Conservation (phyloP, 257 asterid genomes). For the Solanum medicagineum region DNA sequence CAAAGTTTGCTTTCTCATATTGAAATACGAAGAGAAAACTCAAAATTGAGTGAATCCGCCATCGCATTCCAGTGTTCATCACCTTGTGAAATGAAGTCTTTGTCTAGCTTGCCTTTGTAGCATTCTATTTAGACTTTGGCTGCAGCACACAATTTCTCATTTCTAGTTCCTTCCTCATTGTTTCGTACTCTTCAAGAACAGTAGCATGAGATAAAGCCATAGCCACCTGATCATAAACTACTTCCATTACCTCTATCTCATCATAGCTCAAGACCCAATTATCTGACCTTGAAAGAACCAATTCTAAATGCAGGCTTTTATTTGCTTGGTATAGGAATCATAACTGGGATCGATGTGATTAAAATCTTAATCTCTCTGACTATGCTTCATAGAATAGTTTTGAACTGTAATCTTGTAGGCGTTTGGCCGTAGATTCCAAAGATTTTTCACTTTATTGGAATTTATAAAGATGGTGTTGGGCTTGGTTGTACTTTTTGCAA, state of each 20-base stretch:
- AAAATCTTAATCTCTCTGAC: not conserved
- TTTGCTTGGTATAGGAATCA: not conserved
- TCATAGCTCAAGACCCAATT: constrained; percentile 11
- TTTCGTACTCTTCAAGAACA: constrained; percentile 28
- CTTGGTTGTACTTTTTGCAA: not conserved
- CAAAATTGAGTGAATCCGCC: constrained; percentile 22
- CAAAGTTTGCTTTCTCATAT: constrained; percentile 11
- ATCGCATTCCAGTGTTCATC: constrained; percentile 36
- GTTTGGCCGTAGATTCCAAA: not conserved
- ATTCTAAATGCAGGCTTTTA: constrained; percentile 1
- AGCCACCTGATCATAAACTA: constrained; percentile 33
- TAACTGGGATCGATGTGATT: not conserved
- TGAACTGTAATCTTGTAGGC: not conserved
- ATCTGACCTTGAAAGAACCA: constrained; percentile 17
- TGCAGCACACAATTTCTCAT: constrained; percentile 23
- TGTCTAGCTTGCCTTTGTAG: constrained; percentile 27
- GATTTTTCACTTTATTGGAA: not conserved
- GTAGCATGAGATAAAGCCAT: constrained; percentile 33
- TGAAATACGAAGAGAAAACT: constrained; percentile 18
- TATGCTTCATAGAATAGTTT: not conserved
- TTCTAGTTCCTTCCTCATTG: constrained; percentile 20
- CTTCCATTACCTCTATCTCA: constrained; percentile 35
- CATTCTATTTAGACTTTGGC: constrained; percentile 24
- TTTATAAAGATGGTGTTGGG: not conserved
- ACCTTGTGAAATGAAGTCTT: constrained; percentile 27